Evolutionary conservation across 2,329 filamentous ascomycete species (phyloP), one percentile per base, ranked within the genome.

Genomic region (Parasarocladium wereldwijsianum): DNA sequence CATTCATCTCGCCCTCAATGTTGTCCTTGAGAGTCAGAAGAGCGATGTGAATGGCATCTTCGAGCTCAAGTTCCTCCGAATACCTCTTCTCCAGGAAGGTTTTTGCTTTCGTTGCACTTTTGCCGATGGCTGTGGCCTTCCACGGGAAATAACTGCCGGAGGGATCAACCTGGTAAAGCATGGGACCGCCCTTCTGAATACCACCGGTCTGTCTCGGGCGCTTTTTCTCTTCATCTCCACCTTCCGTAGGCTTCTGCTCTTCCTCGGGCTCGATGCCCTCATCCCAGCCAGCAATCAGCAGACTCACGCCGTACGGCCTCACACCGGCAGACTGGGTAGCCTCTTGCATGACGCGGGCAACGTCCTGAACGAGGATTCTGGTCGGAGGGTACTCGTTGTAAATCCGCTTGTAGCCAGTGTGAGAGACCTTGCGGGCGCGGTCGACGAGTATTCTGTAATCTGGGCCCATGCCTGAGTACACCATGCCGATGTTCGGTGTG

Each of bases 361-460:
- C 86, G 49, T 98, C 90, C 60, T 98, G 90, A 34, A 98, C 90
- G 62, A 98, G 72, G 78, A 98, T 98, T 55, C 90, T 77, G 34
- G 90, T 98, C 5, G 90, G 90, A n/a, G 90, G 90, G 64, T 98
- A 98, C 64, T 98, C 90, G 62, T 98, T 98, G 69, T 98, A 98
- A 64, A 98, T 86, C 57, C 90, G 84, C 74, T 98, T 98, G 76
- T 98, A 98, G 56, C 77, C 80, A 27, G 90, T 93, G 63, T 98
- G 90, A 33, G 86, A 93, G 43, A 94, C 90, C 61, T 96, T 98
- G 52, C 90, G 85, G 44, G 90, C 90, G 58, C 86, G 87, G 66
- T 98, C 90, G 45, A 96, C 90, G 32, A 98, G 71, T 34, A 98
- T 84, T 56, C 90, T 77, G 65, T 96, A 98, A 59, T 98, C 90